Evolutionary conservation across 177 flowering plant species (phyloP), one percentile per base, ranked within the genome.

Genomic region (Vitis hybrid): DNA sequence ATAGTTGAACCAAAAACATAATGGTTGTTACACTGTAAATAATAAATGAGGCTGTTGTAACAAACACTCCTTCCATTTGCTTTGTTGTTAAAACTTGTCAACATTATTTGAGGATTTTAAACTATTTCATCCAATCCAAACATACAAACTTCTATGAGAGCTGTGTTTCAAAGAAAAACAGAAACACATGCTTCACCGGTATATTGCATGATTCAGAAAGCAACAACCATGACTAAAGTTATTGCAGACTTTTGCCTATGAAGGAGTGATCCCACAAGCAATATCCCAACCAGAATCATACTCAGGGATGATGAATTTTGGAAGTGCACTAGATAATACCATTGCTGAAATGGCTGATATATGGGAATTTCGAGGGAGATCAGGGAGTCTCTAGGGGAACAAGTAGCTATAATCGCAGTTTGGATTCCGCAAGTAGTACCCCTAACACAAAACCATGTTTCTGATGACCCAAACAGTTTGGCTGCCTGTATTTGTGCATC

Each of bases 401-500:
- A 92, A 52, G 92, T 87, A 24, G 91, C 87, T 92, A 92, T 86
- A 32, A 92, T 82, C 30, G 95, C 87, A 50, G 92, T 91, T 60
- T 90, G 97, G 71, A 90, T 71, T 15, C 95, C 94, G 70, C 95
- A 92, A 18, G 97, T 92, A 18, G 90, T 82, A 56, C 97, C 95
- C 6, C 95, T 94, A 60, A 90, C 90, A 75, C 88, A 90, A 78
- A 92, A 92, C 97, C 97, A 90, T 69, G 97, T 89, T 69, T 90
- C 87, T 51, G 86, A 79, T 60, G 95, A 80, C 66, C 97, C 91
- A 74, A 92, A 92, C 18, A 90, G 72, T 66, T 81, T 55, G 14
- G 95, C 84, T 40, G 92, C 95, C 74, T 56, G 64, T 51, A 65
- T 80, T 68, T 92, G 97, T 54, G 97, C 95, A 52, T 90, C 86